Evolutionary conservation across 345 rosid species (phyloP), one percentile per base, ranked within the genome.

Genomic region (Eucalyptus viminalis): DNA sequence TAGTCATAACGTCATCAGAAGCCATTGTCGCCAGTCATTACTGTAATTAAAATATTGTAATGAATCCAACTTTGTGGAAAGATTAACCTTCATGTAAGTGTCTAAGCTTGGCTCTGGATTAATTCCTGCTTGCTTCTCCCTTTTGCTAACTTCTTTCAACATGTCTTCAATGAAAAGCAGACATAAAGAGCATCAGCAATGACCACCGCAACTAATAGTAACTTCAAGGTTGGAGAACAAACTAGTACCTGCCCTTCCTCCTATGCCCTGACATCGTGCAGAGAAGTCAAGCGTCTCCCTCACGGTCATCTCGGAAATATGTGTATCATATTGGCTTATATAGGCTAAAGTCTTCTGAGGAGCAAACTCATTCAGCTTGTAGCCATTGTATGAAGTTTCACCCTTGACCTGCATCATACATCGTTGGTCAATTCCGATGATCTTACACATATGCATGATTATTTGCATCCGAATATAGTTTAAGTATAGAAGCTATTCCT

Each of bases 91-190:
- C 94, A 93, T 94, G 92, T 90, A 94, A 29, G 93, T 91, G 60
- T 95, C 96, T 47, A 93, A 81, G 86, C 92, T 93, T 22, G 94
- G 92, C 37, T 94, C 94, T 1, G 96, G 96, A 29, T 89, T 56
- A 34, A 94, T 88, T 17, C 94, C 92, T 21, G 92, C 94, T 91
- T 86, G 89, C 91, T 93, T 92, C 90, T 95, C 96, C 89, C 94
- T 90, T 88, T 90, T 90, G 50, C 87, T 89, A 54, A 94, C 88
- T 89, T 94, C 96, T 89, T 87, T 72, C 90, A 93, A 80, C 14
- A 91, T 80, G 87, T 91, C 94, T 93, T 86, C 69, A 85, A 47
- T 14, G 11, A 27, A 47, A 80, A 47, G 37, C 16, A 49, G 43
- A 49, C 11, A 14, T 3, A 31, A 31, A 2, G 7, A 45, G 60